Conservation (phyloP, 192 early-diverging fungal species). For the Podila clonocystis region DNA sequence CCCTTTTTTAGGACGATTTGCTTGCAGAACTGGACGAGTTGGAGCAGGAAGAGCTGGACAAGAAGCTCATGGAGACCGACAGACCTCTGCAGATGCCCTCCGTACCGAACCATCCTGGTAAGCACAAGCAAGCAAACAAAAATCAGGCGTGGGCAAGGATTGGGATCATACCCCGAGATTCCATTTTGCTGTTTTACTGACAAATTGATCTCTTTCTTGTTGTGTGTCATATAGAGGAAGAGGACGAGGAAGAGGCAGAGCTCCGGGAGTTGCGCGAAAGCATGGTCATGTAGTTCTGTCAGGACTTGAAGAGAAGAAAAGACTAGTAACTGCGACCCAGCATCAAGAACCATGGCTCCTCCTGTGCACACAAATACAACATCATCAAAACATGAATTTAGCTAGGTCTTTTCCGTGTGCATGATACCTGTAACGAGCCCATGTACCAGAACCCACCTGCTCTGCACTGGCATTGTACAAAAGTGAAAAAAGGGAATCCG, state of each 20-base stretch:
- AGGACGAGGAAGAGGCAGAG: conserved; percentile 87
- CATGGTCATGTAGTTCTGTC: conserved; percentile 74
- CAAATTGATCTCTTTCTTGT: neutral
- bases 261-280: conserved; percentile 76
- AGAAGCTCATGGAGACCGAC: conserved; percentile 80
- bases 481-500: no score
- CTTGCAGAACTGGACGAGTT: conserved; percentile 89
- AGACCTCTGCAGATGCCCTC: conserved; percentile 68
- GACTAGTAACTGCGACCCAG: neutral
- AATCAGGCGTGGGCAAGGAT: neutral
- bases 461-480: no score
- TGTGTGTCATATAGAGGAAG: conserved; percentile 24
- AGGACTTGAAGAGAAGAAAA: neutral
- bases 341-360: neutral
- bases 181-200: neutral
- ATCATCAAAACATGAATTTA: no score
- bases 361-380: no score
- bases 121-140: neutral
- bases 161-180: no score
- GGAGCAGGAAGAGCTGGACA: conserved; percentile 94
- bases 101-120: conserved; percentile 75
- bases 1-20: conserved; percentile 76
- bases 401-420: no score
- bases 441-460: no score
- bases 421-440: no score